These are phyloP conservation scores for Fusarium newnesense DNA, from an alignment of 2,329 filamentous ascomycete genomes.

Conservation along the genomic window DNA sequence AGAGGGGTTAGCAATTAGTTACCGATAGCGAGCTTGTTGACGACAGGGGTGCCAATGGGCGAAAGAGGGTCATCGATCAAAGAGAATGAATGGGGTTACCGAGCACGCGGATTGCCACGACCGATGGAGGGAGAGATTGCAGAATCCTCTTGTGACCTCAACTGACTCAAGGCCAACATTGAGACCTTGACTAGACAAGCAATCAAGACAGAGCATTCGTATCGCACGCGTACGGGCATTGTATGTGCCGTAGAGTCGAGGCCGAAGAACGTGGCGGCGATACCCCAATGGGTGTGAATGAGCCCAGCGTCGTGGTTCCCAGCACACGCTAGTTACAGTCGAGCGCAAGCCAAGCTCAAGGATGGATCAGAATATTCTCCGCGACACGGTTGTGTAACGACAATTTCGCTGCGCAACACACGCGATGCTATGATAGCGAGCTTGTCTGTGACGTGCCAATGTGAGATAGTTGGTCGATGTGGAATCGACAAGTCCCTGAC, in stretches of 20 bases:
- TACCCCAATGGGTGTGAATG: slow-evolving; percentile 44
- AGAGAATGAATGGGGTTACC: slow-evolving; percentile 40
- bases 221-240: not conserved
- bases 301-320: slow-evolving; percentile 47
- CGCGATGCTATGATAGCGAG: slow-evolving; percentile 38
- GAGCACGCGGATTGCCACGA: slow-evolving; percentile 43
- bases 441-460: slow-evolving; percentile 34
- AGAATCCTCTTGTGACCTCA: slow-evolving; percentile 42
- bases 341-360: slow-evolving; percentile 46
- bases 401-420: slow-evolving; percentile 42
- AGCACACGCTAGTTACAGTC: slow-evolving; percentile 45
- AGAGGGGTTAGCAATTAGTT: slow-evolving; percentile 43
- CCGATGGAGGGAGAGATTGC: slow-evolving; percentile 41
- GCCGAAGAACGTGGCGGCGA: slow-evolving; percentile 44
- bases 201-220: slow-evolving; percentile 25
- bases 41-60: slow-evolving; percentile 39
- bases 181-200: slow-evolving; percentile 32
- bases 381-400: slow-evolving; percentile 45
- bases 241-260: slow-evolving; percentile 31
- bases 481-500: slow-evolving; percentile 40
- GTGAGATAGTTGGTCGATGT: slow-evolving; percentile 29
- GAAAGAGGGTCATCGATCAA: slow-evolving; percentile 36
- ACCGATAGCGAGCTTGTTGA: slow-evolving; percentile 43
- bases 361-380: slow-evolving; percentile 47
- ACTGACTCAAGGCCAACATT: slow-evolving; percentile 42